A percentile compares a stretch with the other conserved stretches of the same genome.
phyloP scores from a whole-genome alignment of 1,139 yeast genomes.

The Scheffersomyces insectosa region DNA sequence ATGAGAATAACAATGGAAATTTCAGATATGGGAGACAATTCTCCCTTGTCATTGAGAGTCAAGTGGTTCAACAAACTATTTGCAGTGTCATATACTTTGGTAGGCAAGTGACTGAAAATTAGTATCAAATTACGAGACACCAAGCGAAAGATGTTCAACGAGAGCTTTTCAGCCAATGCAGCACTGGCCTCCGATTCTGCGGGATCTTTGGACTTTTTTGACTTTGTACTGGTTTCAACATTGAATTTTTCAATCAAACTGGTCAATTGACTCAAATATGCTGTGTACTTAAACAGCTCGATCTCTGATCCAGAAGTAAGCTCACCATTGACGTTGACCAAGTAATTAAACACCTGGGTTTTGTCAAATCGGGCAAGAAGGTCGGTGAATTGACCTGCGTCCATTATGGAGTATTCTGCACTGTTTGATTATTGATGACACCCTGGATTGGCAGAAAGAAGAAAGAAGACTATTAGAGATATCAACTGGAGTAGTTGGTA shows the following conservation, averaged over 20 bases:
- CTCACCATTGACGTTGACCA: slow-evolving; percentile 23
- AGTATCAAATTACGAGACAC: slow-evolving; percentile 31
- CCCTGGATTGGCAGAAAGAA: too few species aligned
- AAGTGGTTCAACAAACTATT: slow-evolving; percentile 36
- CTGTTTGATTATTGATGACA: too few species aligned
- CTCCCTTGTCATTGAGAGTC: slow-evolving; percentile 12
- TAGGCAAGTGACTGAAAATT: slow-evolving; percentile 33
- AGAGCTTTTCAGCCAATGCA: slow-evolving; percentile 9
- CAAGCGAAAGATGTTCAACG: slow-evolving; percentile 30
- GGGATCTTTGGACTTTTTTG: neutral
- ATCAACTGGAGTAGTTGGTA: neutral
- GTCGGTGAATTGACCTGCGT: slow-evolving; percentile 14
- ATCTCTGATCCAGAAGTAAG: slow-evolving; percentile 13
- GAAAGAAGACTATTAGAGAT: too few species aligned
- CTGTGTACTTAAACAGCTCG: slow-evolving; percentile 9
- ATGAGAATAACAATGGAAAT: slow-evolving; percentile 34
- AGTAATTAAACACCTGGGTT: slow-evolving; percentile 22
- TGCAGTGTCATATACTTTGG: slow-evolving; percentile 42
- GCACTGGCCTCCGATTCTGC: neutral
- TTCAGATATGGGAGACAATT: slow-evolving; percentile 20
- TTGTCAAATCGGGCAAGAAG: slow-evolving; percentile 21
- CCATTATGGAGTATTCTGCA: slow-evolving; percentile 2
- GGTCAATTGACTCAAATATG: slow-evolving; percentile 11
- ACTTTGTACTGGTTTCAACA: neutral
- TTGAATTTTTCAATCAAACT: slow-evolving; percentile 11